Percentiles rank a stretch among this genome's conserved stretches.
Evolutionary conservation across 2,329 filamentous ascomycete genomes (phyloP).

Genomic region (Conoideocrella luteorostrata): DNA sequence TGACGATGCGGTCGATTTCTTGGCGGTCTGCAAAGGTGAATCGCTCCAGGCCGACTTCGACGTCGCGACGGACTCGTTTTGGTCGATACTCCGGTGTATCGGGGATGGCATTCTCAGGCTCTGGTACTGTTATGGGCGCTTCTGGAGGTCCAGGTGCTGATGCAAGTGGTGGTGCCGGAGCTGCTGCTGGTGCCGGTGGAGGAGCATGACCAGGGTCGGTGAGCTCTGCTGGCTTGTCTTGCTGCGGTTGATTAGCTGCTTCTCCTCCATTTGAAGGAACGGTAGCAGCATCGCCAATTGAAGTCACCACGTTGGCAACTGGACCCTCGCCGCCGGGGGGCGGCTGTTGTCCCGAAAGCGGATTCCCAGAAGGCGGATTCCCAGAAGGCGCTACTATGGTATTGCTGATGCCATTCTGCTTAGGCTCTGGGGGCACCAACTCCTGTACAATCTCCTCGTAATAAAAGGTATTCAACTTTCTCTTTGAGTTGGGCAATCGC

Average conservation of each 20-base stretch:
- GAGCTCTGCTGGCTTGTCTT: slow-evolving; percentile 9
- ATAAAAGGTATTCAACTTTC: slow-evolving; percentile 62
- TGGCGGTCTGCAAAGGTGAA: slow-evolving; percentile 62
- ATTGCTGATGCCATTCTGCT: slow-evolving; percentile 19
- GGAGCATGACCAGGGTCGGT: slow-evolving; percentile 4
- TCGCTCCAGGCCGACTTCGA: slow-evolving; percentile 72
- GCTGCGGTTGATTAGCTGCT: slow-evolving; percentile 3
- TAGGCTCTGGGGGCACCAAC: slow-evolving; percentile 35
- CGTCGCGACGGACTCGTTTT: slow-evolving; percentile 56
- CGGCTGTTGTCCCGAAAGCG: slow-evolving; percentile 6
- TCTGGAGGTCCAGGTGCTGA: slow-evolving; percentile 5
- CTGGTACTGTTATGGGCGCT: too few species aligned
- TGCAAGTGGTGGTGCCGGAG: slow-evolving; percentile 8
- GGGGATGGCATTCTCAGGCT: slow-evolving; percentile 12
- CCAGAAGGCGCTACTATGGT: slow-evolving; percentile 12
- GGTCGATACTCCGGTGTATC: slow-evolving; percentile 39
- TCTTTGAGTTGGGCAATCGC: slow-evolving; percentile 66
- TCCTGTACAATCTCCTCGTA: slow-evolving; percentile 64
- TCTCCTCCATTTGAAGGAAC: not conserved
- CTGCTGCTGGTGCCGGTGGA: slow-evolving; percentile 6
- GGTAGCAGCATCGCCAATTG: not conserved
- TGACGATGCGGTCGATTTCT: slow-evolving; percentile 77
- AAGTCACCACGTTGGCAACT: not conserved
- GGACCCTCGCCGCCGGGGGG: not conserved
- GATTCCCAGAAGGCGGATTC: not conserved